These are phyloP conservation scores for Malus hybrid DNA, from an alignment of 331 rosid species.

Conservation along the genomic window DNA sequence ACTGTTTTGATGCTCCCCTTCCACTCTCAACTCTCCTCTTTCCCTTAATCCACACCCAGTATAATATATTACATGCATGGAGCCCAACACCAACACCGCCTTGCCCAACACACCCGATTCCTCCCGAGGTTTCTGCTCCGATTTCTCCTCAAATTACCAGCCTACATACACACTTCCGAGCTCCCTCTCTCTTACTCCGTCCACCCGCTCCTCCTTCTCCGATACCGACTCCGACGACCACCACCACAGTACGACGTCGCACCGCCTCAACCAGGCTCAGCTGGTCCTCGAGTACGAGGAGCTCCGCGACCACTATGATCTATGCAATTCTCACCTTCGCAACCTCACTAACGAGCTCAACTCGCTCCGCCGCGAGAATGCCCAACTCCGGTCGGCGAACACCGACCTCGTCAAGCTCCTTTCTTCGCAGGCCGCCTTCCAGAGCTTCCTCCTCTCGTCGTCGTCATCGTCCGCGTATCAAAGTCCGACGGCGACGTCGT, in stretches of 20 bases:
- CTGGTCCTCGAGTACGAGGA: slow-evolving; percentile 21
- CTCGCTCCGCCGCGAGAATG: slow-evolving; percentile 28
- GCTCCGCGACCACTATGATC: slow-evolving; percentile 18
- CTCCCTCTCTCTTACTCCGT: slow-evolving; percentile 35
- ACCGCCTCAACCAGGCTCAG: slow-evolving; percentile 31
- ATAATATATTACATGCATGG: not conserved
- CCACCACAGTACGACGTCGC: not conserved
- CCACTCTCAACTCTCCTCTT: not conserved
- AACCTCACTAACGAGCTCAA: slow-evolving; percentile 18
- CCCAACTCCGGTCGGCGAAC: slow-evolving; percentile 27
- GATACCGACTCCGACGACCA: not conserved
- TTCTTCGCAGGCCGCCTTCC: slow-evolving; percentile 18
- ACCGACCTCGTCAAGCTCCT: slow-evolving; percentile 28
- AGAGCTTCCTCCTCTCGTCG: slow-evolving; percentile 13
- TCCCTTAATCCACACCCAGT: no score
- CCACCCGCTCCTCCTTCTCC: slow-evolving; percentile 24
- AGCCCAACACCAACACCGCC: not conserved
- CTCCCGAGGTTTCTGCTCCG: slow-evolving; percentile 8
- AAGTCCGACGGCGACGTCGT: not conserved
- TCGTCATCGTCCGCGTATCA: not conserved
- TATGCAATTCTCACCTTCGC: slow-evolving; percentile 21
- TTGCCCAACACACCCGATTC: slow-evolving; percentile 12
- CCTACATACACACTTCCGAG: slow-evolving; percentile 27
- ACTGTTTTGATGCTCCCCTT: slow-evolving; percentile 10
- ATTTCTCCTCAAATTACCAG: slow-evolving; percentile 24